Evolutionary conservation across 2,329 filamentous ascomycete genomes (phyloP).

Genomic region (Paracamarosporium sp.): DNA sequence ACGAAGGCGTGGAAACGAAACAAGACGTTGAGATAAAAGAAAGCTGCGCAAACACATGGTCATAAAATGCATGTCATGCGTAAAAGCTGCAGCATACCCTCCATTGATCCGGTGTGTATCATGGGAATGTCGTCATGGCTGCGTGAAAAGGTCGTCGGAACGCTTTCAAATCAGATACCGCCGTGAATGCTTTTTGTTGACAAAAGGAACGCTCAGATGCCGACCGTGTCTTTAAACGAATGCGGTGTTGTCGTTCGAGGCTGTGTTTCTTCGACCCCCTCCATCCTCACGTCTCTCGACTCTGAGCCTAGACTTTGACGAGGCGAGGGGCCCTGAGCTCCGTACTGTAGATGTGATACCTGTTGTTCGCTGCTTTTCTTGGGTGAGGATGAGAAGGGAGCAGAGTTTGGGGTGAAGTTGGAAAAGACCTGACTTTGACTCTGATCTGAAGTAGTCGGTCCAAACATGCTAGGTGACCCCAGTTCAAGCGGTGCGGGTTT

Average conservation of each 20-base stretch:
- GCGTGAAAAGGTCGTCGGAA: conserved; percentile 47
- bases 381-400: conserved; percentile 41
- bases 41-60: conserved; percentile 31
- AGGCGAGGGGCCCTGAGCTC: not conserved
- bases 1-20: conserved; percentile 21
- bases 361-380: conserved; percentile 32
- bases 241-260: conserved; percentile 49
- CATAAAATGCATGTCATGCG: conserved; percentile 34
- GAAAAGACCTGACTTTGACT: conserved; percentile 38
- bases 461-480: conserved; percentile 39
- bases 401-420: conserved; percentile 45
- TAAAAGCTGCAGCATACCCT: conserved; percentile 41
- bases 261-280: conserved; percentile 46
- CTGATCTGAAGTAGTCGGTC: conserved; percentile 30
- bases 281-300: conserved; percentile 39
- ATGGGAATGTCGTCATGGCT: conserved; percentile 47
- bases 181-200: conserved; percentile 46
- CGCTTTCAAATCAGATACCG: conserved; percentile 48
- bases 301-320: conserved; percentile 4
- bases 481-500: conserved; percentile 42
- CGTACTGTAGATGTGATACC: conserved; percentile 1
- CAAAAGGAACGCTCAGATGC: conserved; percentile 49
- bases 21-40: conserved; percentile 17
- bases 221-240: conserved; percentile 53
- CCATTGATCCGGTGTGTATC: conserved; percentile 42